Evolutionary conservation across 2,329 filamentous ascomycete genomes (phyloP).

Genomic region (Colletotrichum gloeosporioides): DNA sequence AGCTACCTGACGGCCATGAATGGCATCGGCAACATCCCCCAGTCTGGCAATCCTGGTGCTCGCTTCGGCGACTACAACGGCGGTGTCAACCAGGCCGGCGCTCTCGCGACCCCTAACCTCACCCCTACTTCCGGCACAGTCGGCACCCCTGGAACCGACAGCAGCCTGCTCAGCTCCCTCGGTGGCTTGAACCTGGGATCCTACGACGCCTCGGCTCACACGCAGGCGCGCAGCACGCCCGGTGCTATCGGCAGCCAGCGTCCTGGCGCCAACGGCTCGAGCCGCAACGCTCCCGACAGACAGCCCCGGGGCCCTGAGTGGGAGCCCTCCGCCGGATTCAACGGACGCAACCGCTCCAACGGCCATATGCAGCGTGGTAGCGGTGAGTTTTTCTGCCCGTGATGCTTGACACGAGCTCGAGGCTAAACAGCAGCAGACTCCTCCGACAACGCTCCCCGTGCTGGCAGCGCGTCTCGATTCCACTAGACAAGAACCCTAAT

Average conservation of each 20-base stretch:
- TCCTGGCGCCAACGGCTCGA: slow-evolving; percentile 52
- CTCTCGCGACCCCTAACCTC: slow-evolving; percentile 37
- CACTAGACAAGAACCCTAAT: slow-evolving; percentile 19
- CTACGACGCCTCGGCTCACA: slow-evolving; percentile 50
- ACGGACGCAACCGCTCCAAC: slow-evolving; percentile 57
- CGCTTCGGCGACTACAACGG: slow-evolving; percentile 53
- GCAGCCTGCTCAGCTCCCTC: slow-evolving; percentile 52
- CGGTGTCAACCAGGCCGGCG: slow-evolving; percentile 38
- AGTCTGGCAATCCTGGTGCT: slow-evolving; percentile 35
- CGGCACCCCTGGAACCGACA: slow-evolving; percentile 43
- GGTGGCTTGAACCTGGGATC: slow-evolving; percentile 56
- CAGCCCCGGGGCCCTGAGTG: slow-evolving; percentile 71
- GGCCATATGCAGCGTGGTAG: slow-evolving; percentile 68
- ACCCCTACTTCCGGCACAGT: slow-evolving; percentile 39
- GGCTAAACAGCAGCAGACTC: slow-evolving; percentile 37
- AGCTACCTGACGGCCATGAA: slow-evolving; percentile 72
- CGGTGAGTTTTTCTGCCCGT: slow-evolving; percentile 47
- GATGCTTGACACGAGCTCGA: not conserved
- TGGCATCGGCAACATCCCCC: slow-evolving; percentile 60
- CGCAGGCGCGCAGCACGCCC: slow-evolving; percentile 52
- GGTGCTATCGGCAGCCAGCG: slow-evolving; percentile 72
- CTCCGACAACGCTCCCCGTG: slow-evolving; percentile 47
- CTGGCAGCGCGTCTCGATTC: slow-evolving; percentile 30
- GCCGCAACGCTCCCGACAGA: slow-evolving; percentile 58
- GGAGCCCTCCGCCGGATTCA: slow-evolving; percentile 61